Base-by-base conservation (phyloP, 768 basidiomycete species). In the Leccinum ochraceum region DNA sequence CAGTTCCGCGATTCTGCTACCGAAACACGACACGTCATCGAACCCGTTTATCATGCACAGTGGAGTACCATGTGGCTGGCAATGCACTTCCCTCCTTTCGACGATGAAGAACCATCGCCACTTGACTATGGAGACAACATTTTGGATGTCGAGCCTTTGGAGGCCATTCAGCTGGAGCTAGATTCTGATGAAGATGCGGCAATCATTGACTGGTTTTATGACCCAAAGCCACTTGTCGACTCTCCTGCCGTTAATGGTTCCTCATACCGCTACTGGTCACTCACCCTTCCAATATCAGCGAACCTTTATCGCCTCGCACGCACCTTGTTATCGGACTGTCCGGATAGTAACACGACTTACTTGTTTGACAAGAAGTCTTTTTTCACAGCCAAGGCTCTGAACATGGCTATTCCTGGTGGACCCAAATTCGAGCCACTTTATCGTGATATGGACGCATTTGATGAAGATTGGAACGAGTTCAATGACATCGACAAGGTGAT, bases 11-110 rank as follows among this genome's bases (percentile, higher is more conserved):
- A 98, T 75, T 92, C 91, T 5, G 83, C 92, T 0, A 97, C 96
- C 1, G 97, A 99, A 77, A 95, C 92, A 24, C 87, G 94, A 22
- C 22, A 22, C 52, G 86, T 99, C 66, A 91, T 98, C 63, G 97
- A 98, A 74, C 97, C 97, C 6, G 86, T 99, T 10, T 98, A 97
- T 76, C 97, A 99, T 74, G 94, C 97, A 1, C 97, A 98, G 70
- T 99, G 97, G 97, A 95, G 94, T 72, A 92, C 93, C 6, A 99
- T 99, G 97, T 99, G 97, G 97, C 80, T 99, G 51, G 96, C 97
- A 11, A 99, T 99, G 97, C 88, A 96, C 24, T 99, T 98, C 79
- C 97, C 97, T 24, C 97, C 96, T 0, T 99, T 98, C 72, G 97
- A 99, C 71, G 97, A 98, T 71, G 96, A 99, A 77, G 97, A 99